Evolutionary conservation across 495 filamentous ascomycete genomes (phyloP), one percentile per base, ranked within the genome.

Genomic region (Tuber indicum): DNA sequence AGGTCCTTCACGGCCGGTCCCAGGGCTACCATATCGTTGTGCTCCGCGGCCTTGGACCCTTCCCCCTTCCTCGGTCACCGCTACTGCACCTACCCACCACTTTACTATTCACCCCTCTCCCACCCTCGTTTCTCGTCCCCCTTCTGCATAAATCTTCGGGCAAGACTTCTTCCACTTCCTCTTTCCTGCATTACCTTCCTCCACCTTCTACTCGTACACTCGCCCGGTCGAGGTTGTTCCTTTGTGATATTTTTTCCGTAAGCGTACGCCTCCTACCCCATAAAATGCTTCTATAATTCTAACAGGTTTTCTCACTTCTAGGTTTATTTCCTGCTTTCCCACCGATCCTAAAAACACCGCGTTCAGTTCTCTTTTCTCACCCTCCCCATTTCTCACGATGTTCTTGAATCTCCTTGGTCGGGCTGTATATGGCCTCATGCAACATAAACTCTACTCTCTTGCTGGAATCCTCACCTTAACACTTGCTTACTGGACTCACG

Each of bases 401-500:
- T 36, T 32, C 26, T 36, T 36, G 12, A 36, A 16, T 6, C 10
- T 36, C 58, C 12, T 66, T 26, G 58, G n/a, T 32, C 14, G 7
- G 58, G 26, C 58, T 17, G 58, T 80, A 9, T 36, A 23, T 23
- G 26, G 45, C 26, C 43, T 78, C 41, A 71, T 74, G 47, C 70
- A 80, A 19, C 62, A 80, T 36, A 80, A 80, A 47, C n/a, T 76
- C 21, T 66, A 23, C 43, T 7, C 5, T 72, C 8, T 58, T 46
- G 39, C 42, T 43, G 10, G 52, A 36, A 16, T 3, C 72, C 12
- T n/a, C 45, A 17, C 32, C 69, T 43, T 80, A 74, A 49, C 70
- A 7, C 62, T 80, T 32, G 71, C 43, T 3, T 46, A 76, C 10
- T 75, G 80, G 72, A 81, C 79, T 10, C 14, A 45, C 8, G 72